These are phyloP conservation scores for Epichloe amarillans DNA, from an alignment of 2,329 filamentous ascomycete species.

Conservation along the genomic window DNA sequence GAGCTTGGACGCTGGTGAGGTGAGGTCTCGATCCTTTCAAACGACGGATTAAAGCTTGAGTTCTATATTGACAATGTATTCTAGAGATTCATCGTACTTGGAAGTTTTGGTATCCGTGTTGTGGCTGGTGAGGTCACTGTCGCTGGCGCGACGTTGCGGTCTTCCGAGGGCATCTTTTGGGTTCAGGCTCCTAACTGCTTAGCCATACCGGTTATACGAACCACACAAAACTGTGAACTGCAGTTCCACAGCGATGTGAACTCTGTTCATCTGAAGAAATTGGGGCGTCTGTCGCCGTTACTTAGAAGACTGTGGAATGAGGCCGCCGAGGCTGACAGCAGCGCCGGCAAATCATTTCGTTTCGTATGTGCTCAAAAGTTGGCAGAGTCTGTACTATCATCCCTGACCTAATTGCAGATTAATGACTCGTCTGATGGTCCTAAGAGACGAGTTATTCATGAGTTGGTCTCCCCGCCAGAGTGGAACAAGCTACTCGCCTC, in stretches of 20 bases:
- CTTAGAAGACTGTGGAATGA: conserved; percentile 56
- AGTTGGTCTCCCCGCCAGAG: conserved; percentile 41
- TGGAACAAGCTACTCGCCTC: conserved; percentile 48
- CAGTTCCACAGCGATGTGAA: conserved; percentile 43
- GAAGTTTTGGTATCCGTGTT: conserved; percentile 54
- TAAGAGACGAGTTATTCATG: conserved; percentile 35
- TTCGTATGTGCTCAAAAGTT: conserved; percentile 28
- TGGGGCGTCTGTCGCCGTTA: conserved; percentile 50
- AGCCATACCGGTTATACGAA: conserved; percentile 53
- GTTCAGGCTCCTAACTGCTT: conserved; percentile 56
- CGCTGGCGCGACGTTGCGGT: conserved; percentile 47
- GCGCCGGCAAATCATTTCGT: conserved; percentile 27
- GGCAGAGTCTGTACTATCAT: conserved; percentile 9
- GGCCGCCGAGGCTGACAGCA: conserved; percentile 10
- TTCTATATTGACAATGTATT: not conserved
- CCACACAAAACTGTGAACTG: conserved; percentile 33
- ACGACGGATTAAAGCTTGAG: conserved; percentile 8
- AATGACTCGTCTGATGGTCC: conserved; percentile 39
- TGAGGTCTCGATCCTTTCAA: conserved; percentile 14
- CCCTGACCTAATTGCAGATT: conserved; percentile 25
- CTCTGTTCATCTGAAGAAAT: conserved; percentile 32
- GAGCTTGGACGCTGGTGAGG: conserved; percentile 35
- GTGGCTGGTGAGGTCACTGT: conserved; percentile 49
- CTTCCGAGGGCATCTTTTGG: conserved; percentile 34
- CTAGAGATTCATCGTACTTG: conserved; percentile 49